Percentiles rank a stretch among this genome's conserved stretches.
Conservation (phyloP, 176 grass and related monocot genomes). For the Alopecurus myosuroides region DNA sequence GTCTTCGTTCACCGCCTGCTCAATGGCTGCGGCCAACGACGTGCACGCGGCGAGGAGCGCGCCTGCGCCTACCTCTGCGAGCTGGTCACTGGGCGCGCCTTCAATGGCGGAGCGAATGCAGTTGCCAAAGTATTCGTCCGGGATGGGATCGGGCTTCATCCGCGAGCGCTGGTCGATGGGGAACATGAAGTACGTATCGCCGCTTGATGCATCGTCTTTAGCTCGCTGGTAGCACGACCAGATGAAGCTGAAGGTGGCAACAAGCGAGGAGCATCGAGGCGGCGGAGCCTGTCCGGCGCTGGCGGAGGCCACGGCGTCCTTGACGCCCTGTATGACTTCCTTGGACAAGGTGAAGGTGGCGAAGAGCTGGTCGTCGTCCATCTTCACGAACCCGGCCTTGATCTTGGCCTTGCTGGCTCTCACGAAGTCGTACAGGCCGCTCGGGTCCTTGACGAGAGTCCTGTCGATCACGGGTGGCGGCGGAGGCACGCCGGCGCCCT, state of each 20-base stretch:
- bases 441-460: background rate
- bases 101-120: constrained; percentile 21
- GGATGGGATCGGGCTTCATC: constrained; percentile 22
- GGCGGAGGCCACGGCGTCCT: background rate
- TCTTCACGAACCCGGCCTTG: background rate
- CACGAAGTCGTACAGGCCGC: constrained; percentile 5
- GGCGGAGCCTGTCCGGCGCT: background rate
- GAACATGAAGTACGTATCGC: background rate
- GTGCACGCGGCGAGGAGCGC: constrained; percentile 3
- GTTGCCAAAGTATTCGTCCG: constrained; percentile 47
- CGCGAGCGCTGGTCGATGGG: constrained; percentile 23
- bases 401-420: background rate
- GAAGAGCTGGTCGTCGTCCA: constrained; percentile 5
- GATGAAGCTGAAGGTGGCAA: background rate
- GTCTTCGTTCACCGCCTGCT: background rate
- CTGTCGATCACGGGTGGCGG: too few relatives aligned
- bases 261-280: background rate
- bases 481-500: too few relatives aligned
- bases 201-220: background rate
- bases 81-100: background rate
- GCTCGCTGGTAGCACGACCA: background rate
- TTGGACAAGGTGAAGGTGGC: background rate
- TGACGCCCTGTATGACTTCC: background rate
- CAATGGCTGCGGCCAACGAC: background rate
- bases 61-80: background rate